These are phyloP conservation scores for Tylopilus sp. DNA, from an alignment of 768 basidiomycete genomes.

Conservation along the genomic window DNA sequence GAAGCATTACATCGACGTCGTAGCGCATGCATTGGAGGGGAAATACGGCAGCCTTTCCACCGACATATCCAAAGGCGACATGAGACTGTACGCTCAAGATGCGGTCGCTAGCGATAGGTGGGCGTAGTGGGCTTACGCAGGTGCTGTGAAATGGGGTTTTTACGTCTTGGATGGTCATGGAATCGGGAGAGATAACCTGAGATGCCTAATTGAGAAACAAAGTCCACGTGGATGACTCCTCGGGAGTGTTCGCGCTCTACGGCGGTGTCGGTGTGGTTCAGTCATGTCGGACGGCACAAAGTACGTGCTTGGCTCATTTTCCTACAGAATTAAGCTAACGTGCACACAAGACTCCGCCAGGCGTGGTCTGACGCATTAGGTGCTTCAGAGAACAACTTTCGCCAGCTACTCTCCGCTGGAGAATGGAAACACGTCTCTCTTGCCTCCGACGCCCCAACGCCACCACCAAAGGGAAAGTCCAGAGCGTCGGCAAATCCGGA, in stretches of 20 bases:
- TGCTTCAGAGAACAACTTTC: constrained; percentile 73
- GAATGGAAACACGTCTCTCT: constrained; percentile 81
- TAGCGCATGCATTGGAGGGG: constrained; percentile 85
- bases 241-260: background rate
- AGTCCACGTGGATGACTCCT: constrained; percentile 7
- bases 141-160: background rate
- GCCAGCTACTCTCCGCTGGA: constrained; percentile 64
- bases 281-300: constrained; percentile 60
- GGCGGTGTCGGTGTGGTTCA: background rate
- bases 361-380: constrained; percentile 78
- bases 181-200: background rate
- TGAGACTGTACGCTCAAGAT: constrained; percentile 92
- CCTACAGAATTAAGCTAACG: background rate
- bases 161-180: constrained; percentile 6
- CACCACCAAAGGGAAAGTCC: constrained; percentile 59
- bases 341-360: constrained; percentile 65
- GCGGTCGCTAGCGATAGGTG: constrained; percentile 38
- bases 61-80: constrained; percentile 92
- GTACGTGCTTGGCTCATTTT: constrained; percentile 30
- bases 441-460: constrained; percentile 37
- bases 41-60: constrained; percentile 76
- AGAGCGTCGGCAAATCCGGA: constrained; percentile 53
- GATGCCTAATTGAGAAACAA: constrained; percentile 4
- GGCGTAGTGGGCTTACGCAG: background rate
- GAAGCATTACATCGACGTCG: constrained; percentile 76